phyloP scores from a whole-genome alignment of 305 asterid genomes.

The Fraxinus albicans region DNA sequence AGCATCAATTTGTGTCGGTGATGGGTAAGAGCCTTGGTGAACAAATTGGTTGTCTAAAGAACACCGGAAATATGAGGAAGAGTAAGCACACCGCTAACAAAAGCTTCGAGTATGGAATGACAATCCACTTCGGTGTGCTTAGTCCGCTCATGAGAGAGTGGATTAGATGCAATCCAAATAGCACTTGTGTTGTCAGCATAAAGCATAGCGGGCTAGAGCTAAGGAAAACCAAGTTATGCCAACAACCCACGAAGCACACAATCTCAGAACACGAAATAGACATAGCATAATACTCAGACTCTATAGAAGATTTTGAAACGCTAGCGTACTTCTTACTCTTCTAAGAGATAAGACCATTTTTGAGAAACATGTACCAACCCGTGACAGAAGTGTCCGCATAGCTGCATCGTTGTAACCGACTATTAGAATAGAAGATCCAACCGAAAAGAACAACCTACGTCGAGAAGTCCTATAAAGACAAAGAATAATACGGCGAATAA shows the following conservation, averaged over 20 bases:
- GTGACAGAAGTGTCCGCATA: neutral
- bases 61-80: neutral
- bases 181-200: neutral
- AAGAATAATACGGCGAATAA: neutral
- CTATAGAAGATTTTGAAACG: neutral
- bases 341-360: neutral
- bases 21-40: neutral
- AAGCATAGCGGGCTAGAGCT: neutral
- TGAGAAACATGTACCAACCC: neutral
- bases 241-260: neutral
- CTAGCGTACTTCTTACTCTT: neutral
- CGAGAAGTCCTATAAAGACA: neutral
- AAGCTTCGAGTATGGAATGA: neutral
- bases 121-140: neutral
- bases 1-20: neutral
- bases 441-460: neutral
- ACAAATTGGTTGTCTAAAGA: neutral
- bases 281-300: neutral
- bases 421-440: neutral
- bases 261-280: neutral
- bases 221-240: neutral
- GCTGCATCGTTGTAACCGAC: neutral
- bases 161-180: neutral
- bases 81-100: neutral
- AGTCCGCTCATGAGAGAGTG: neutral